These are phyloP conservation scores for Posidonia oceanica DNA, from an alignment of 116 monocot genomes.

Conservation along the genomic window DNA sequence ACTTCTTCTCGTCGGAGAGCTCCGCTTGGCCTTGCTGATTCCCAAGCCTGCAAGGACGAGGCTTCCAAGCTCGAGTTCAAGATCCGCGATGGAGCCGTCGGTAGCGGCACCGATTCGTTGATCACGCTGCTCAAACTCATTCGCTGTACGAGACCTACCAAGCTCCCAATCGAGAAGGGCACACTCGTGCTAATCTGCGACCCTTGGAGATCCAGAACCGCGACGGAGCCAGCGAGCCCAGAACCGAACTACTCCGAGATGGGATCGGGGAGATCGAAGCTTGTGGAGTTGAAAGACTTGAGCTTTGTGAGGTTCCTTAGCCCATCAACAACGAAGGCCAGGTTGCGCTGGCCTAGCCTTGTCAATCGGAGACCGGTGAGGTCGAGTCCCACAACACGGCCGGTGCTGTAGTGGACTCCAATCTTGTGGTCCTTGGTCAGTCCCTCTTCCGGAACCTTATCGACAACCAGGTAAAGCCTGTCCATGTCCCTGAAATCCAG, in stretches of 20 bases:
- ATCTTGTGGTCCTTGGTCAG: neutral
- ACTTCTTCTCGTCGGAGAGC: too few species aligned
- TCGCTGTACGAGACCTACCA: slow-evolving; percentile 8
- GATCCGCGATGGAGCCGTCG: slow-evolving; percentile 30
- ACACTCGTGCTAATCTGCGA: too few species aligned
- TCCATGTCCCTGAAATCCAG: too few species aligned
- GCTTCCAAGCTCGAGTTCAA: slow-evolving; percentile 53
- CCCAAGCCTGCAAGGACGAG: neutral
- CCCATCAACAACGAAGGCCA: slow-evolving; percentile 64
- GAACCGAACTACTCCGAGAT: slow-evolving; percentile 59
- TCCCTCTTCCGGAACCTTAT: too few species aligned
- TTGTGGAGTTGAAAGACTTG: slow-evolving; percentile 42
- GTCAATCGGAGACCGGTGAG: slow-evolving; percentile 16
- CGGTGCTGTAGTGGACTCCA: slow-evolving; percentile 45
- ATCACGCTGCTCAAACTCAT: slow-evolving; percentile 55
- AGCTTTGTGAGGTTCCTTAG: slow-evolving; percentile 12
- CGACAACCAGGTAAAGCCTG: neutral
- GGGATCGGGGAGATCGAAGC: slow-evolving; percentile 62
- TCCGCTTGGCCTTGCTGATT: slow-evolving; percentile 32
- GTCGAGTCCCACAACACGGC: neutral
- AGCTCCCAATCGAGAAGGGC: slow-evolving; percentile 15
- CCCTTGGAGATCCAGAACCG: too few species aligned
- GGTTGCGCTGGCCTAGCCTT: slow-evolving; percentile 32
- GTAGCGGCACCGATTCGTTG: slow-evolving; percentile 16
- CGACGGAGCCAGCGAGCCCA: slow-evolving; percentile 16